These are phyloP conservation scores for Linnemannia hyalina DNA, from an alignment of 192 early-diverging fungal genomes.

Conservation along the genomic window DNA sequence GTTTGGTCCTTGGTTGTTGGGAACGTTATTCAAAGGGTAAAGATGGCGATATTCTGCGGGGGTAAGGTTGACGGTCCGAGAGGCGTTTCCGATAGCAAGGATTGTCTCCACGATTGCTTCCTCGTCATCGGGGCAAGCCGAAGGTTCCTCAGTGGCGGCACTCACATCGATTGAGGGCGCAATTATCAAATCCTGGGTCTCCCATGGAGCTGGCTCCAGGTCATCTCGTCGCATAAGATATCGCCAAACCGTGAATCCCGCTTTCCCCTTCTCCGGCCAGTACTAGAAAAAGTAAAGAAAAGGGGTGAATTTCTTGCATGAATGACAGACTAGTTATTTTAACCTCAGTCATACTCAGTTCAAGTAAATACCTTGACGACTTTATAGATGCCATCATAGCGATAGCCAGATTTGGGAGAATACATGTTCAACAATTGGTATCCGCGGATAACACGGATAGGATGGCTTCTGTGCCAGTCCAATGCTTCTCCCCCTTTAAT, in stretches of 20 bases:
- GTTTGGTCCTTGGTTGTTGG: too few relatives aligned
- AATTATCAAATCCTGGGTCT: background rate
- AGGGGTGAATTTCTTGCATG: background rate
- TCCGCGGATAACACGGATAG: constrained; percentile 71
- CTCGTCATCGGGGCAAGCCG: too few relatives aligned
- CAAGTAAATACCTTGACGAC: constrained; percentile 58
- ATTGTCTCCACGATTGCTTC: too few relatives aligned
- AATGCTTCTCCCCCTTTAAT: constrained; percentile 56
- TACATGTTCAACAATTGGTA: constrained; percentile 61
- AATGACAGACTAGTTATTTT: background rate
- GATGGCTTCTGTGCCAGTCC: constrained; percentile 66
- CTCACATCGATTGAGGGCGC: background rate
- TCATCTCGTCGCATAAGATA: constrained; percentile 76
- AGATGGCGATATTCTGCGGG: too few relatives aligned
- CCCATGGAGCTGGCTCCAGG: constrained; percentile 74
- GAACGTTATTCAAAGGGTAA: too few relatives aligned
- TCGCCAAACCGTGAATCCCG: constrained; percentile 70
- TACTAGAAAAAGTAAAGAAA: constrained; percentile 35
- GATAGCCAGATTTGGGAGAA: constrained; percentile 66
- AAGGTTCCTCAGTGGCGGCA: too few relatives aligned
- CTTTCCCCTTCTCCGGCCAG: constrained; percentile 66
- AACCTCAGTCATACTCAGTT: background rate
- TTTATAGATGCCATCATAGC: constrained; percentile 79
- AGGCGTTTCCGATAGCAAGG: too few relatives aligned
- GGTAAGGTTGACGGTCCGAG: too few relatives aligned